Percentiles rank a stretch among this genome's conserved stretches.
Conservation (phyloP, 768 basidiomycete species). For the Tricholoma terreum region DNA sequence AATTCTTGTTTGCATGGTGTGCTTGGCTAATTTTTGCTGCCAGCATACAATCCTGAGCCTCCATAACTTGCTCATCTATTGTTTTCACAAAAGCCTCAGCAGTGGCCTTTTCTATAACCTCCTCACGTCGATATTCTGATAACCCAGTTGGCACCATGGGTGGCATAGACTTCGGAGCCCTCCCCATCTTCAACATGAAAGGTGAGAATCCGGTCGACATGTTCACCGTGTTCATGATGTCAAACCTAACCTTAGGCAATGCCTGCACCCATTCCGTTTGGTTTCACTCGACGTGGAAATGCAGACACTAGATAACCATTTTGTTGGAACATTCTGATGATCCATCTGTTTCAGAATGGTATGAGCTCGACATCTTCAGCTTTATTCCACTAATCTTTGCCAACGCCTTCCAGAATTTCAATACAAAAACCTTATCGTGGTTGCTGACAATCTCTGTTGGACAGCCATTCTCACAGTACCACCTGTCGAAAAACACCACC, state of each 20-base stretch:
- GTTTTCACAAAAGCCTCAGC: too few relatives aligned
- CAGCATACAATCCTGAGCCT: too few relatives aligned
- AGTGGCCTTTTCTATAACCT: too few relatives aligned
- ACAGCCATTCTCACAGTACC: conserved; percentile 16
- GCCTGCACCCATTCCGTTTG: conserved; percentile 25
- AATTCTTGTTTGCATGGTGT: too few relatives aligned
- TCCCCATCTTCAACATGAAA: conserved; percentile 22
- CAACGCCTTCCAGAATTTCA: conserved; percentile 8
- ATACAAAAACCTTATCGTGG: conserved; percentile 31
- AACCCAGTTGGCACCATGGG: too few relatives aligned
- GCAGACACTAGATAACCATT: neutral
- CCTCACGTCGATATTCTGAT: too few relatives aligned
- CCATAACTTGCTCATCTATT: too few relatives aligned
- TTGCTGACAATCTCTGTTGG: conserved; percentile 28
- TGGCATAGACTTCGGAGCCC: too few relatives aligned
- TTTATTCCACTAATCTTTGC: neutral
- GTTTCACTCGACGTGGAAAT: neutral
- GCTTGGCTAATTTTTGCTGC: too few relatives aligned
- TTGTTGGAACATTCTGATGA: neutral
- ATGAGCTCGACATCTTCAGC: neutral
- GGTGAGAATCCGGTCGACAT: conserved; percentile 21
- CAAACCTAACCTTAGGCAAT: conserved; percentile 23
- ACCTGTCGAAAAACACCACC: conserved; percentile 18
- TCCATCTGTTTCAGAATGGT: neutral
- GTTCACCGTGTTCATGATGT: conserved; percentile 8